Evolutionary conservation across 129 eudicot genomes (phyloP).

Genomic region (Pulicaria dysenterica): DNA sequence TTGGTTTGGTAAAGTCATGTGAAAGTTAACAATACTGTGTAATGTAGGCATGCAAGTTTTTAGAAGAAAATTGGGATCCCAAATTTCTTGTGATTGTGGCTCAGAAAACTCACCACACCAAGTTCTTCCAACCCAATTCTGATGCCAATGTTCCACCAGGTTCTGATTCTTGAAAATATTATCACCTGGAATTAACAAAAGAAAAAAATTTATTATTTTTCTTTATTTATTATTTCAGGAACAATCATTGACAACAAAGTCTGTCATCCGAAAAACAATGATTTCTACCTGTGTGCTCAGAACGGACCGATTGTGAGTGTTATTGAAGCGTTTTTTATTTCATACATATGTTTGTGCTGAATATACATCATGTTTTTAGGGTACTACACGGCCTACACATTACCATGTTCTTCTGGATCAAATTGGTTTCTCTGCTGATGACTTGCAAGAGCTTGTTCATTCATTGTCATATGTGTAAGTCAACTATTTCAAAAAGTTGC

Average conservation of each 20-base stretch:
- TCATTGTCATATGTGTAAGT: slow-evolving; percentile 69
- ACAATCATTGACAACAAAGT: slow-evolving; percentile 63
- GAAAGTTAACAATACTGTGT: slow-evolving; percentile 36
- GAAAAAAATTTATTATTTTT: slow-evolving; percentile 8
- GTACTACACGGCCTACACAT: slow-evolving; percentile 76
- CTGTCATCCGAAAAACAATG: slow-evolving; percentile 66
- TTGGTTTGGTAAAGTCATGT: background rate
- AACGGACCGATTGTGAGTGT: slow-evolving; percentile 70
- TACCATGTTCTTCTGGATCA: slow-evolving; percentile 70
- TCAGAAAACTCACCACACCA: slow-evolving; percentile 82
- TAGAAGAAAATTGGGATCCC: slow-evolving; percentile 47
- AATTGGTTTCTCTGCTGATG: slow-evolving; percentile 67
- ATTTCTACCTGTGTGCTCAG: slow-evolving; percentile 71
- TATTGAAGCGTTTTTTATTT: background rate
- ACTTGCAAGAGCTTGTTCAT: slow-evolving; percentile 72
- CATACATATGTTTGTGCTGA: background rate
- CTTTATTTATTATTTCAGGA: slow-evolving; percentile 35
- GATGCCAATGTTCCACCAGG: slow-evolving; percentile 82
- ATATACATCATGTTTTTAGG: slow-evolving; percentile 24
- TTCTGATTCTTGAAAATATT: slow-evolving; percentile 12
- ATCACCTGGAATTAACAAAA: background rate
- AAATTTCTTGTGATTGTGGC: slow-evolving; percentile 71
- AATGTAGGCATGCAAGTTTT: slow-evolving; percentile 50
- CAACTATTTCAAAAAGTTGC: background rate
- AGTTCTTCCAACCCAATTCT: slow-evolving; percentile 51